Base-by-base conservation (phyloP, 352 stramenopile genomes). In the Thalassiosira livingstoniorum region DNA sequence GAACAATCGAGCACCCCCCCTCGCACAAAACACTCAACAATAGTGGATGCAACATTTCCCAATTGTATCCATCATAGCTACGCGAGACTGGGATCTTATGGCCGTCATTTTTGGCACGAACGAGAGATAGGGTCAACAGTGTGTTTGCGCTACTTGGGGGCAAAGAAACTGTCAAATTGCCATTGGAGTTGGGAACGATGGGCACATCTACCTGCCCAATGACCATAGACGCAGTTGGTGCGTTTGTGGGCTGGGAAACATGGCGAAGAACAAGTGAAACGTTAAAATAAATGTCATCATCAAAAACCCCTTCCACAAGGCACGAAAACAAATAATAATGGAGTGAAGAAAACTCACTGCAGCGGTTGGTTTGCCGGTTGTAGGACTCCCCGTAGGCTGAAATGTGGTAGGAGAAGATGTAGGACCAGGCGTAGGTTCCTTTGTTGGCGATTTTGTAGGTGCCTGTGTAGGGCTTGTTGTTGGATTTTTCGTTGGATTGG, bases 31-130 rank as follows among this genome's bases (percentile, higher is more conserved):
- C 62, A 18, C 67, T 23, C 25, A 83, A 25, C n/a, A 80, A 32
- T 29, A 83, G 70, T 15, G 76, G 76, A 27, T 80, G 42, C 1
- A 71, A 45, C 2, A 68, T 68, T 54, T 83, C 76, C 34, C 47
- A 84, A 43, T 35, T 21, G 18, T 69, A 34, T 21, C 60, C 77
- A 55, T 80, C 45, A 21, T 84, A 84, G 42, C 57, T 75, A 13
- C 51, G 11, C 25, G 23, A 10, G 23, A 78, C 58, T 34, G 55
- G 69, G 1, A 78, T 42, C 51, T 42, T 58, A 55, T 78, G 51
- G n/a, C n/a, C n/a, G 43, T 70, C 69, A 55, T 78, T 78, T 37
- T 63, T 43, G n/a, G 4, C 57, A 37, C 57, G 70, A 37, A 78
- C 69, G 37, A 61, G 27, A 62, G 69, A 78, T 15, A 78, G 29